Base-by-base conservation (phyloP, 495 filamentous ascomycete genomes). In the Cenococcum geophilum region DNA sequence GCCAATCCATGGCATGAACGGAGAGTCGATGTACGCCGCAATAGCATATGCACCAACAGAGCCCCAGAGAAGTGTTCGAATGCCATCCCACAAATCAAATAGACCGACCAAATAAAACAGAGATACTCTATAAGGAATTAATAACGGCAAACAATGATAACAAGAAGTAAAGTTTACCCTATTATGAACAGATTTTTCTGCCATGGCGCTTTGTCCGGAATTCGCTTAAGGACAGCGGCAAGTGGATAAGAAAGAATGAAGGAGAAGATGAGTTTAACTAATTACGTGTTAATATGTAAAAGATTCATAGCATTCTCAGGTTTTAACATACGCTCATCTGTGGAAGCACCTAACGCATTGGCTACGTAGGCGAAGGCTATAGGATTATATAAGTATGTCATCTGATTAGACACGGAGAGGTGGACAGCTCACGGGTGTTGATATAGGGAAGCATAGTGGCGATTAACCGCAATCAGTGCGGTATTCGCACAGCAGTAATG, bases 1-100 rank as follows among this genome's bases (percentile, higher is more conserved):
- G 49, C 84, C 91, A 47, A 96, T 82, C 93, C 93, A 98, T 76
- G 95, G 95, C 93, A 98, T 98, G 74, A 91, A 89, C 3, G 90
- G 89, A n/a, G 90, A 90, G 53, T 89, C 80, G 20, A 97, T 76
- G 71, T 87, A 93, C 66, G 83, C 80, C 55, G 93, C 86, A 66
- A 97, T 95, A 58, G 79, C 76, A 72, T 97, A 97, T 34, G 89
- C 82, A 37, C 82, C 92, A 22, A 78, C 81, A 0, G 93, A 83
- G 68, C 87, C 89, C 67, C 95, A 84, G 36, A 89, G 70, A 20
- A 98, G 73, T 1, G 91, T 96, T 32, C 83, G 81, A 25, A 95
- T 75, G 45, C 93, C 93, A 74, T 77, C 77, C 93, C 95, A 97
- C 55, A 98, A 81, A 66, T 92, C 89, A 75, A 95, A 98, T n/a